These are phyloP conservation scores for Ceratocystiopsis minuta DNA, from an alignment of 2,329 filamentous ascomycete genomes.

Conservation along the genomic window DNA sequence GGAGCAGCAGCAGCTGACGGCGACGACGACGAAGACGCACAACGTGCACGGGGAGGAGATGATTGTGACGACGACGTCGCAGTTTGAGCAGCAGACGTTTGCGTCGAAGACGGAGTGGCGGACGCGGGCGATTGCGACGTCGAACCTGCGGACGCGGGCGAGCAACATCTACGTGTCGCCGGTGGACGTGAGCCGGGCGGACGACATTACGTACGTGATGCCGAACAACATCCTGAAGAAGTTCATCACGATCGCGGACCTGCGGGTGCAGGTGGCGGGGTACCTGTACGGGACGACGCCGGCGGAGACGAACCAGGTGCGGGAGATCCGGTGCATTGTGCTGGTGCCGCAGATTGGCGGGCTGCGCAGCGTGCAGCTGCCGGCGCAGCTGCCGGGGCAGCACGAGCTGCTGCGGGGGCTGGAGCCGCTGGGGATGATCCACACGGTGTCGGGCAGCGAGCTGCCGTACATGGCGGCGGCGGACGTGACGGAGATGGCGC, in stretches of 20 bases:
- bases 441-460: conserved; percentile 89
- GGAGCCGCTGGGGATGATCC: conserved; percentile 86
- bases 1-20: conserved; percentile 89
- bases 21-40: conserved; percentile 94
- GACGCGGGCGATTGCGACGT: conserved; percentile 87
- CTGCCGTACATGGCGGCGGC: conserved; percentile 88
- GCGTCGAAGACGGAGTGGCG: conserved; percentile 98
- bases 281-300: conserved; percentile 90
- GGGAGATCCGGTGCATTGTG: conserved; percentile 91
- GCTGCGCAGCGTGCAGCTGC: conserved; percentile 77
- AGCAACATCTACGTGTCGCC: conserved; percentile 99
- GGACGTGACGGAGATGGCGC: conserved; percentile 87
- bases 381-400: conserved; percentile 64
- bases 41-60: conserved; percentile 96
- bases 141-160: conserved; percentile 77
- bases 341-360: conserved; percentile 96
- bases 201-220: conserved; percentile 93
- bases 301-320: conserved; percentile 87
- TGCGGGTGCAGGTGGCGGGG: conserved; percentile 88
- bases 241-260: conserved; percentile 93
- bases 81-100: conserved; percentile 95
- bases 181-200: conserved; percentile 83
- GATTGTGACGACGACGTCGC: conserved; percentile 92
- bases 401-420: conserved; percentile 76
- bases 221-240: conserved; percentile 97